These are phyloP conservation scores for Guyanaporus albipodus DNA, from an alignment of 768 basidiomycete species.

Conservation along the genomic window DNA sequence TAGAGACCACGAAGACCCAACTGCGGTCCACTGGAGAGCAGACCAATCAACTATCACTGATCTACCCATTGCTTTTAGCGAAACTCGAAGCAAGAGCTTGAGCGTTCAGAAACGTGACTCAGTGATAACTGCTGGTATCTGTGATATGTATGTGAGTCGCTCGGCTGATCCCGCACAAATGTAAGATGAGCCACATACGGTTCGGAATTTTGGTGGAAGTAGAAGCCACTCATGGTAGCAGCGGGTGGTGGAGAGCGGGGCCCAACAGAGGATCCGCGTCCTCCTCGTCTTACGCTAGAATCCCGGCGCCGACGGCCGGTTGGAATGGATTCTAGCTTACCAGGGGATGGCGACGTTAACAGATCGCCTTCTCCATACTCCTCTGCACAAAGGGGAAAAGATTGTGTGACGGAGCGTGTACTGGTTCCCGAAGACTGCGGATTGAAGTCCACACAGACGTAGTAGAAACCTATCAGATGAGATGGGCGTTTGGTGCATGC, in stretches of 20 bases:
- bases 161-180: slow-evolving; percentile 4
- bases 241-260: slow-evolving; percentile 45
- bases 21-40: slow-evolving; percentile 1
- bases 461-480: slow-evolving; percentile 73
- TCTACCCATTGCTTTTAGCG: slow-evolving; percentile 50
- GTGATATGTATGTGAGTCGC: slow-evolving; percentile 8
- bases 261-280: slow-evolving; percentile 47
- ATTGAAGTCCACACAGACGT: slow-evolving; percentile 90
- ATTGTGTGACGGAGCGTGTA: slow-evolving; percentile 32
- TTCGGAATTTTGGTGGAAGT: slow-evolving; percentile 90
- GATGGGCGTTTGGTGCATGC: slow-evolving; percentile 16
- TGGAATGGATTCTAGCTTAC: slow-evolving; percentile 39
- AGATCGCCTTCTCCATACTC: slow-evolving; percentile 26
- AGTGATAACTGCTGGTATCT: slow-evolving; percentile 91
- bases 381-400: slow-evolving; percentile 32
- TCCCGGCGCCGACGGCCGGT: slow-evolving; percentile 37
- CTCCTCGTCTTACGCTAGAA: slow-evolving; percentile 43
- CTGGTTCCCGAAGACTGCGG: slow-evolving; percentile 46
- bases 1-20: slow-evolving; percentile 2
- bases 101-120: slow-evolving; percentile 68
- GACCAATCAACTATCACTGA: slow-evolving; percentile 1
- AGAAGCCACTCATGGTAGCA: slow-evolving; percentile 86
- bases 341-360: slow-evolving; percentile 29
- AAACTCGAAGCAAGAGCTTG: slow-evolving; percentile 82
- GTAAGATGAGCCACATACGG: slow-evolving; percentile 59